Percentiles rank a stretch among this genome's conserved stretches.
Conservation (phyloP, 2,329 filamentous ascomycete species). For the Catunica adiposa region DNA sequence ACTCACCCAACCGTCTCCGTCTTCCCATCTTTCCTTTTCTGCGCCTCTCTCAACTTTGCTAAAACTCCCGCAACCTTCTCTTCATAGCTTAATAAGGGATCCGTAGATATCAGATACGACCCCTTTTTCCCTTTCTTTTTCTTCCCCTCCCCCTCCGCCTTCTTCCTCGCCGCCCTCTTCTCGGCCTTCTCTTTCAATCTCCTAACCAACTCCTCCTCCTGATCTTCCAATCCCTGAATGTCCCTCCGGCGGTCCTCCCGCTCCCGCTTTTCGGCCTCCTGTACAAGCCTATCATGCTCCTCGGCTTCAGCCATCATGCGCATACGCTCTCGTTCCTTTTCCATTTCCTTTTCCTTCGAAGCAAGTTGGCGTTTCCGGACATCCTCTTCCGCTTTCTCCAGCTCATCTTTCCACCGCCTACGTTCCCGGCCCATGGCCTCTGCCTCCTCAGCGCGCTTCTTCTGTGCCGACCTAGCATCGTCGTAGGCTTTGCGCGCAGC, state of each 20-base stretch:
- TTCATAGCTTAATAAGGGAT: slow-evolving; percentile 15
- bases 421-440: slow-evolving; percentile 58
- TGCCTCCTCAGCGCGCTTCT: slow-evolving; percentile 53
- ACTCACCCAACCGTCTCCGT: slow-evolving; percentile 10
- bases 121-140: slow-evolving; percentile 11
- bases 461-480: slow-evolving; percentile 51
- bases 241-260: slow-evolving; percentile 18
- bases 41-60: slow-evolving; percentile 26
- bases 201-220: slow-evolving; percentile 16
- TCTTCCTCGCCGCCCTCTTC: slow-evolving; percentile 22
- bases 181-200: slow-evolving; percentile 18
- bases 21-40: slow-evolving; percentile 20
- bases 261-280: slow-evolving; percentile 5
- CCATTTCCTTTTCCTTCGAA: slow-evolving; percentile 24
- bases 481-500: slow-evolving; percentile 64
- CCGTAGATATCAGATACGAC: slow-evolving; percentile 14
- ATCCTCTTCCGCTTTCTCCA: slow-evolving; percentile 61
- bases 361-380: slow-evolving; percentile 42
- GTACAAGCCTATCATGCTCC: slow-evolving; percentile 3
- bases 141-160: slow-evolving; percentile 5
- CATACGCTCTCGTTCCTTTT: slow-evolving; percentile 23
- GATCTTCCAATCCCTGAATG: slow-evolving; percentile 20
- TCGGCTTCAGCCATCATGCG: slow-evolving; percentile 23
- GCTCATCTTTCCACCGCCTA: slow-evolving; percentile 66
- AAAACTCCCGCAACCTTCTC: slow-evolving; percentile 16